Evolutionary conservation across 495 filamentous ascomycete genomes (phyloP).

Genomic region (Wilcoxina mikolae): DNA sequence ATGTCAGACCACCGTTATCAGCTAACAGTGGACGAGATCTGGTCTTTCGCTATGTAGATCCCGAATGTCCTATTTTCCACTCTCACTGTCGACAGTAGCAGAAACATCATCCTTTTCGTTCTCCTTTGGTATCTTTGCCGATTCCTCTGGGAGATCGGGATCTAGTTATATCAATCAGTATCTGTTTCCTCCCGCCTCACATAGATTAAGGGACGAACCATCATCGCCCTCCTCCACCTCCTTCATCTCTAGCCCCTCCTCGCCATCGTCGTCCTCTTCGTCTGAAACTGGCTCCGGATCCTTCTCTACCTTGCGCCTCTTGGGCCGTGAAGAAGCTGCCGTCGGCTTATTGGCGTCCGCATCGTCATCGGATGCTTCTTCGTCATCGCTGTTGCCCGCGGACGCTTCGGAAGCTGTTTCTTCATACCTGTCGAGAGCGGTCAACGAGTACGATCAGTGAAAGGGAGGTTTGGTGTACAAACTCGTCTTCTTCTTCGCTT

Average conservation of each 20-base stretch:
- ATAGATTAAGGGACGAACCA: not conserved
- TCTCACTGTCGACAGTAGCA: not conserved
- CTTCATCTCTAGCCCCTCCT: not conserved
- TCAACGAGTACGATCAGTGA: too few species aligned
- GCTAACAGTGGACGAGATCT: too few species aligned
- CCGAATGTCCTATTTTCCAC: too few species aligned
- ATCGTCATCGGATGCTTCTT: constrained; percentile 1
- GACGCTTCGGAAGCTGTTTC: not conserved
- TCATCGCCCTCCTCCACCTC: not conserved
- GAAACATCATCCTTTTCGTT: not conserved
- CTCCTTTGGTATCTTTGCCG: not conserved
- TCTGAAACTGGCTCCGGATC: not conserved
- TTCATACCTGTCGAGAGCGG: not conserved
- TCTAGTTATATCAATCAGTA: not conserved
- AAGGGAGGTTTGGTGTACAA: not conserved
- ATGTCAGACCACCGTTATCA: too few species aligned
- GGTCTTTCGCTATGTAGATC: too few species aligned
- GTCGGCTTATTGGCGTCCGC: not conserved
- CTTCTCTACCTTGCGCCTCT: constrained; percentile 1
- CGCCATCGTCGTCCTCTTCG: constrained; percentile 1
- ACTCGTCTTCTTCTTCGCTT: constrained; percentile 3
- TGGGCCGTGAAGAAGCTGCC: not conserved
- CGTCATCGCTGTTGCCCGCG: not conserved
- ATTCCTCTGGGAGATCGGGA: constrained; percentile 6
- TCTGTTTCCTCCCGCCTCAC: not conserved